Evolutionary conservation across 768 basidiomycete species (phyloP), one percentile per base, ranked within the genome.

Genomic region (Lactifluus volemus): DNA sequence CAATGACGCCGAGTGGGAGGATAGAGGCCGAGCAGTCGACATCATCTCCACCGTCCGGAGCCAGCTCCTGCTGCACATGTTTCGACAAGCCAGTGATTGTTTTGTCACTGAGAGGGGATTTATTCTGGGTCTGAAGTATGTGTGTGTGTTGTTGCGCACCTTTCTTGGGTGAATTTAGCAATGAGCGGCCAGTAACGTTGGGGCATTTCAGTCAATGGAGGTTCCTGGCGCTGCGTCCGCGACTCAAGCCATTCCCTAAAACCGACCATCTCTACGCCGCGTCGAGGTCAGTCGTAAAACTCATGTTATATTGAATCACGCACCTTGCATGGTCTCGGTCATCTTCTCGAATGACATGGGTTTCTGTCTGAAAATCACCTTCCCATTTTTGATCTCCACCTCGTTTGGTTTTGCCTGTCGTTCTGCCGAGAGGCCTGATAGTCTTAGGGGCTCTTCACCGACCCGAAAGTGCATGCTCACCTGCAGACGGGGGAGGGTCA

Each of bases 121-220:
- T 52, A 57, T 6, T 21, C 32, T 11, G 19, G 9, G 29, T 56
- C 36, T 10, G 42, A 45, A 30, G 47, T 10, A 19, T 36, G 30
- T 56, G 19, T 38, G 29, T 4, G 25, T 25, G 25, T 25, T 25
- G 7, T 12, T 17, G 67, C 76, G 55, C 53, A 92, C 93, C 92
- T 93, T 74, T 96, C 93, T 65, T 92, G 88, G 0, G 83, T 83
- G 44, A 93, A 73, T 71, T 93, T 92, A 5, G 84, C 92, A 66
- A 96, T 81, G 29, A 95, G 73, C 1, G 89, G 82, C 64, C 75
- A 78, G 69, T 92, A 79, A 62, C 87, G 82, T 4, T 85, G 80
- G 0, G 92, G 86, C 53, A 93, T 80, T 6, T 68, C 69, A 8
- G 69, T 69, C 32, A 94, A 72, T n/a, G 84, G 78, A 1, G 77